Evolutionary conservation across 2,329 filamentous ascomycete species (phyloP).

Genomic region (Ophiostoma triangulosporum): DNA sequence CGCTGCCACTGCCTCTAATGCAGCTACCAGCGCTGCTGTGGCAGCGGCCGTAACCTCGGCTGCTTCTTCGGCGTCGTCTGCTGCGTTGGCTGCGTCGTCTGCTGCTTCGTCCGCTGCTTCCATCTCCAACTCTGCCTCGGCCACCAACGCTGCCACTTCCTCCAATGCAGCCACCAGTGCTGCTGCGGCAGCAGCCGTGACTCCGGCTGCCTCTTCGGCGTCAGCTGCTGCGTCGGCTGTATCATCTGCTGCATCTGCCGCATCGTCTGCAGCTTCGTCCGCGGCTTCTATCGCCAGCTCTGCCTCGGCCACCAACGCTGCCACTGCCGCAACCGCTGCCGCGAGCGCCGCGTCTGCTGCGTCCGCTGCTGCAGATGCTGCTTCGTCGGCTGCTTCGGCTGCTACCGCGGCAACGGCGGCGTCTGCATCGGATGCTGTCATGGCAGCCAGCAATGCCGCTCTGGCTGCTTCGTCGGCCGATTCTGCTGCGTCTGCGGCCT

Average conservation of each 20-base stretch:
- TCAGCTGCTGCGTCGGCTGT: too few species aligned
- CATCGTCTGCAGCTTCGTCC: neutral
- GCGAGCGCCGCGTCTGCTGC: neutral
- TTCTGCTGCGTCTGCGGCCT: neutral
- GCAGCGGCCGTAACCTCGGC: neutral
- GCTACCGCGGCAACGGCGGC: neutral
- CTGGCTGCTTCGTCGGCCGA: neutral
- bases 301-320: neutral
- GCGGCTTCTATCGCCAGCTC: neutral
- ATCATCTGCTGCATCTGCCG: neutral
- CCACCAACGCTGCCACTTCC: neutral
- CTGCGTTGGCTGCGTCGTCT: too few species aligned
- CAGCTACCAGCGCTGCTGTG: neutral
- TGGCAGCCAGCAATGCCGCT: neutral
- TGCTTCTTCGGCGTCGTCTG: neutral
- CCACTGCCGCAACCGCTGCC: neutral
- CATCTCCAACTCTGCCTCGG: neutral
- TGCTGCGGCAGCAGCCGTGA: neutral
- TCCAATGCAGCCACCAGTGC: neutral
- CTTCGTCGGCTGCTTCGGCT: constrained; percentile 1
- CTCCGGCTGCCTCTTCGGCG: neutral
- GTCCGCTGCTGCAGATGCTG: neutral
- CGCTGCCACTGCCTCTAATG: neutral
- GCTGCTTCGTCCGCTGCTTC: neutral
- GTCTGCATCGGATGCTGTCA: neutral